phyloP scores from a whole-genome alignment of 192 early-diverging fungal species.

The Spinellus fusiger region DNA sequence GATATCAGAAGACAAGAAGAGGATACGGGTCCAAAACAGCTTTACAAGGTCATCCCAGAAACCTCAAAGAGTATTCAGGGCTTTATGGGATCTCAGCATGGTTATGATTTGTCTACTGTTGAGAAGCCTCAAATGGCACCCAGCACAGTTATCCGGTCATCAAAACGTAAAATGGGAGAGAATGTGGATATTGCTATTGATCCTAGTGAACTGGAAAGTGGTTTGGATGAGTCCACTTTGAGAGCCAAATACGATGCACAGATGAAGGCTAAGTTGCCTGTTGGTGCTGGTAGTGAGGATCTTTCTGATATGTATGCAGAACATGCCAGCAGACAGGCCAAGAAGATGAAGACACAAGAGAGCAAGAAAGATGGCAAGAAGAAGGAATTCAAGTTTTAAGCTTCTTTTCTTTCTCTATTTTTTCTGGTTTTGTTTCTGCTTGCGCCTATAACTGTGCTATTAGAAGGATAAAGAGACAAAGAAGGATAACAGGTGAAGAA shows the following conservation, averaged over 20 bases:
- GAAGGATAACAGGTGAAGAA: too few species aligned
- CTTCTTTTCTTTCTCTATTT: background rate
- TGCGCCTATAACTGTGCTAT: too few species aligned
- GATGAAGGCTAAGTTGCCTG: slow-evolving; percentile 40
- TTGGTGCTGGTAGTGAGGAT: slow-evolving; percentile 56
- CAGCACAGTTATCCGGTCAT: slow-evolving; percentile 35
- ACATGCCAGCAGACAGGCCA: slow-evolving; percentile 62
- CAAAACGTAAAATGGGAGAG: slow-evolving; percentile 52
- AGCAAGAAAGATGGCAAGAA: slow-evolving; percentile 32
- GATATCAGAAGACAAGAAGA: slow-evolving; percentile 42
- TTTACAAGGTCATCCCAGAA: slow-evolving; percentile 90
- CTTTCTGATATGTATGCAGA: slow-evolving; percentile 87
- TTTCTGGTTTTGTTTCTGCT: too few species aligned
- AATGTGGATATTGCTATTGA: slow-evolving; percentile 84
- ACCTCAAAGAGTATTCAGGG: slow-evolving; percentile 59
- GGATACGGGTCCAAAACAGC: slow-evolving; percentile 41
- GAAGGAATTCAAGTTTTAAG: slow-evolving; percentile 39
- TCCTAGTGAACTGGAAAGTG: slow-evolving; percentile 80
- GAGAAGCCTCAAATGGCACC: slow-evolving; percentile 38
- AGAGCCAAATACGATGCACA: slow-evolving; percentile 74
- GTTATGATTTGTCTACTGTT: slow-evolving; percentile 69
- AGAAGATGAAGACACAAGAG: slow-evolving; percentile 65
- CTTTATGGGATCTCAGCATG: slow-evolving; percentile 93
- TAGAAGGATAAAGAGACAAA: too few species aligned
- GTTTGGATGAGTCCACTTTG: slow-evolving; percentile 67